These are phyloP conservation scores for Yamadazyma philogaea DNA, from an alignment of 805 yeast species.

Conservation along the genomic window DNA sequence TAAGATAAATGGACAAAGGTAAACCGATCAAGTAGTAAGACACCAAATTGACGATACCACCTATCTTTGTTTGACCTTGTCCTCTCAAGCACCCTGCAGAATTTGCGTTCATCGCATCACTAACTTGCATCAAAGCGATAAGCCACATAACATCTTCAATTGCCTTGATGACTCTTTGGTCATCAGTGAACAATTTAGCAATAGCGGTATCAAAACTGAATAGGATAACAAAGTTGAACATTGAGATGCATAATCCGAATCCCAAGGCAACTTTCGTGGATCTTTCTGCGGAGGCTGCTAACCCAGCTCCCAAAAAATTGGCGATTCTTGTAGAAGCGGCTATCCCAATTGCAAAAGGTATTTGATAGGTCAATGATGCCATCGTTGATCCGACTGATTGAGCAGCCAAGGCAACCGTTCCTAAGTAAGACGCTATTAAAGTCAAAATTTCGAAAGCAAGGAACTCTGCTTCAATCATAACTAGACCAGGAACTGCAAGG, in stretches of 20 bases:
- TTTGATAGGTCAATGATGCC: constrained; percentile 56
- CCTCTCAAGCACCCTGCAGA: constrained; percentile 78
- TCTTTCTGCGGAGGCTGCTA: constrained; percentile 32
- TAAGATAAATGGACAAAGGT: constrained; percentile 54
- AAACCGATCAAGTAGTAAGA: constrained; percentile 62
- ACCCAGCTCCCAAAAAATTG: constrained; percentile 51
- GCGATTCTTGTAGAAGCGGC: constrained; percentile 59
- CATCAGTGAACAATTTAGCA: constrained; percentile 54
- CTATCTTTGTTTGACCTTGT: constrained; percentile 68
- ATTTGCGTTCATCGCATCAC: constrained; percentile 67
- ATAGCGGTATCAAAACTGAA: constrained; percentile 31
- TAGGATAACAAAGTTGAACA: constrained; percentile 30
- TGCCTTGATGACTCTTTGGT: constrained; percentile 50
- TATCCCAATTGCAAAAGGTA: constrained; percentile 57
- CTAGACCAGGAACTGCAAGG: constrained; percentile 53
- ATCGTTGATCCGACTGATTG: constrained; percentile 42
- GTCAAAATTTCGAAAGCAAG: constrained; percentile 57
- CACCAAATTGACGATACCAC: constrained; percentile 55
- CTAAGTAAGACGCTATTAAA: constrained; percentile 52
- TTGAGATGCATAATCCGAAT: constrained; percentile 35
- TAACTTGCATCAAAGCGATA: constrained; percentile 65
- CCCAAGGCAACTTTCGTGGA: constrained; percentile 35
- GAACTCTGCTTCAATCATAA: constrained; percentile 61
- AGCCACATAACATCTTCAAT: constrained; percentile 56
- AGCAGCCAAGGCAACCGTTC: constrained; percentile 52